Conservation (phyloP, 2,329 filamentous ascomycete species). For the Fusarium sp. region DNA sequence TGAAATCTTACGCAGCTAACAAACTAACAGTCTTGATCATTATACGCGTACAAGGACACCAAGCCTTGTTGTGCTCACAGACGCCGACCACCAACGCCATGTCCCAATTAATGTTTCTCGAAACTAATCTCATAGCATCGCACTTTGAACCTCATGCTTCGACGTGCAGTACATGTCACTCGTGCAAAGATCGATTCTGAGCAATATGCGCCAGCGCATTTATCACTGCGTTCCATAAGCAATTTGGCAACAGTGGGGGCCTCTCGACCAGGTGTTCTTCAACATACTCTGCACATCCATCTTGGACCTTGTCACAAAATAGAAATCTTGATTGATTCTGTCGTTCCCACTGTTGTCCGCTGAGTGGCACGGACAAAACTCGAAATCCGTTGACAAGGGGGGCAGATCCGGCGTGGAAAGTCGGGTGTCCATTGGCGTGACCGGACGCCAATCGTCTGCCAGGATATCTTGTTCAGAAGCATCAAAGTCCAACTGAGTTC, state of each 20-base stretch:
- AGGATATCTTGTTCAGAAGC: constrained; percentile 4
- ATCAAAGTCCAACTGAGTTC: neutral
- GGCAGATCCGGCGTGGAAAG: constrained; percentile 39
- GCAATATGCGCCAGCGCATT: constrained; percentile 36
- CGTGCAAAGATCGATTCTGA: neutral
- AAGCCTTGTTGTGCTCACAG: neutral
- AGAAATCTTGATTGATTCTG: constrained; percentile 35
- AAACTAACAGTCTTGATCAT: neutral
- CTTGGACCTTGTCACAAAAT: constrained; percentile 33
- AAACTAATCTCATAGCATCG: neutral
- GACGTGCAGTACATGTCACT: neutral
- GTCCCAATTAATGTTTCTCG: neutral
- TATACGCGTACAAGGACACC: neutral
- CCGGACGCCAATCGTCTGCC: constrained; percentile 21
- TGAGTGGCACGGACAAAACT: constrained; percentile 38
- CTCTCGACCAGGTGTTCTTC: neutral
- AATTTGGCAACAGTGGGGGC: neutral
- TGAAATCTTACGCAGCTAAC: neutral
- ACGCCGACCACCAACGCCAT: neutral
- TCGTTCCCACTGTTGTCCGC: constrained; percentile 21
- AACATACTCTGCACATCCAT: constrained; percentile 41
- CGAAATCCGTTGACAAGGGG: constrained; percentile 37
- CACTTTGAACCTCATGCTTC: neutral
- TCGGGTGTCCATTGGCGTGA: constrained; percentile 27
- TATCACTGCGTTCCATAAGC: constrained; percentile 32